phyloP scores from a whole-genome alignment of 163 green algal genomes.

The Volvox carteri region DNA sequence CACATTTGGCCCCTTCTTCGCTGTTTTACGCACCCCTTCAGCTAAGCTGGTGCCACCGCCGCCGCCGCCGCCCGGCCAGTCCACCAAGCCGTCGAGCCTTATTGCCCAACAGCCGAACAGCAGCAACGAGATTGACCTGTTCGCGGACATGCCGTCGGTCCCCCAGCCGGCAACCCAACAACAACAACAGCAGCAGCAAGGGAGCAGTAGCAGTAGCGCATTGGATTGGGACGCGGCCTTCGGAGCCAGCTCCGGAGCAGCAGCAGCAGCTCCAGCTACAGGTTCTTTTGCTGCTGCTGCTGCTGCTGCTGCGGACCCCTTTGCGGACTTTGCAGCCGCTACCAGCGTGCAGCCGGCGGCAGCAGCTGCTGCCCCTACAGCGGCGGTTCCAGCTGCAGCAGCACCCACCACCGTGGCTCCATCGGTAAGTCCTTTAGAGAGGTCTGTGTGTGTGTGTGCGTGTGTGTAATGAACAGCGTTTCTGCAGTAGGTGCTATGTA shows the following conservation, averaged over 20 bases:
- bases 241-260: too few species aligned
- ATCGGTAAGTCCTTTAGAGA: too few species aligned
- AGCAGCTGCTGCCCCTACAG: not conserved
- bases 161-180: not conserved
- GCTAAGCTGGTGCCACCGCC: constrained; percentile 36
- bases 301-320: not conserved
- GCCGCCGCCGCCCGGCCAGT: too few species aligned
- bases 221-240: not conserved
- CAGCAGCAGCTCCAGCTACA: too few species aligned
- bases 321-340: not conserved
- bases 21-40: not conserved
- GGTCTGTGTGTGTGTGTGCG: too few species aligned
- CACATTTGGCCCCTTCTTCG: too few species aligned
- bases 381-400: too few species aligned
- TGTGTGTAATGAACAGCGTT: too few species aligned
- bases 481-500: too few species aligned
- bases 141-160: constrained; percentile 56
- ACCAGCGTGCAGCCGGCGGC: constrained; percentile 31
- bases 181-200: constrained; percentile 51
- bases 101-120: not conserved
- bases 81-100: not conserved
- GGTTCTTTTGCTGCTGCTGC: too few species aligned
- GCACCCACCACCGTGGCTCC: too few species aligned
- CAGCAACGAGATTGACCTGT: constrained; percentile 68
- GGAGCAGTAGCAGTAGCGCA: not conserved